Base-by-base conservation (phyloP, 2,329 filamentous ascomycete genomes). In the Cladosporium colombiae region DNA sequence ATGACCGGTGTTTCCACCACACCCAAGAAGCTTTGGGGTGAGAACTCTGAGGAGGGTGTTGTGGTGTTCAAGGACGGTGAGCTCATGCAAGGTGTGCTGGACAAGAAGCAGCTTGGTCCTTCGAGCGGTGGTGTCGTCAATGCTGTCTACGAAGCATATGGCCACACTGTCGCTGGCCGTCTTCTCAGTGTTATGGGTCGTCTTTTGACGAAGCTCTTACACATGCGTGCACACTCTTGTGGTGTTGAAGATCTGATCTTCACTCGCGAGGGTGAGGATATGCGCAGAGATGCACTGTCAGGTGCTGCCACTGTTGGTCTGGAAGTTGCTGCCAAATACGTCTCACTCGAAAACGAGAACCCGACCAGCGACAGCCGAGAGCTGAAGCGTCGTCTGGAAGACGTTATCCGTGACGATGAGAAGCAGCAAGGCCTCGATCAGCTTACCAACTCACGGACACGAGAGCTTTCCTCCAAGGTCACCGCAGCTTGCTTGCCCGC, bases 211-310 rank as follows among this genome's bases (percentile, higher is more conserved):
- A 90, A 93, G 73, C 90, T 93, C 70, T 84, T 98, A 67, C 91
- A 95, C 75, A 96, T 97, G 89, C 87, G 93, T 61, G 95, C 94
- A 1, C 98, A 98, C 77, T 95, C 92, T 70, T 99, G 95, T 78
- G 96, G 96, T 76, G 97, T 99, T 79, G 94, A 99, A 74, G 96
- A 99, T 82, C 83, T 99, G 66, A 88, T 91, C 66, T 86, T 99
- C 61, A 98, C 94, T 0, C 82, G 86, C 1, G 82, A 91, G 68
- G 94, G 95, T 62, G 93, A 99, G 75, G 81, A 81, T 64, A 82
- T 84, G 62, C 88, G 95, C 50, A 86, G 85, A 70, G 82, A 90
- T 69, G 88, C 89, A 68, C 81, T 99, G 14, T 80, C 84, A 68
- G 85, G 85, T 59, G 91, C 92, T 0, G 81, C 88, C 46, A 80